A percentile compares a stretch with the other conserved stretches of the same genome.
phyloP scores from a whole-genome alignment of 106 monocot species.

The Dendrobium huoshanense region DNA sequence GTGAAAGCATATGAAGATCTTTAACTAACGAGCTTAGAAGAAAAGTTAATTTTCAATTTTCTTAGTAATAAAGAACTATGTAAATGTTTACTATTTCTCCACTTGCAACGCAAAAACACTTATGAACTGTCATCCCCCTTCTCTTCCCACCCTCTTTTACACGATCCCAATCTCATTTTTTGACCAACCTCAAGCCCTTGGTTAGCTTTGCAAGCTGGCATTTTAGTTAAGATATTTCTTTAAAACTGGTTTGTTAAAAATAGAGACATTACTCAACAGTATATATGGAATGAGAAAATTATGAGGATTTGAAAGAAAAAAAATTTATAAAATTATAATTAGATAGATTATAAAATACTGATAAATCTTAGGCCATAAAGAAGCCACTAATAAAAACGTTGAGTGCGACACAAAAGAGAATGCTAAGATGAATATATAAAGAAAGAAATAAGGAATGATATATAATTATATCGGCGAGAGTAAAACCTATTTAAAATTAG shows the following conservation, averaged over 20 bases:
- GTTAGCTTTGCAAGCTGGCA: neutral
- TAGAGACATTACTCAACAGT: neutral
- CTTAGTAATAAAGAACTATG: no score
- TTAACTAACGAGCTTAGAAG: no score
- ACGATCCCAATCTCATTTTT: neutral
- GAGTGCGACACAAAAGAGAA: neutral
- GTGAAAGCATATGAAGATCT: no score
- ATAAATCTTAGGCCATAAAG: neutral
- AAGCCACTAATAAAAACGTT: neutral
- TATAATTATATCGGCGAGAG: neutral
- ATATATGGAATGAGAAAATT: neutral
- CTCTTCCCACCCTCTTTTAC: no score
- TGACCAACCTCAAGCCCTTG: neutral
- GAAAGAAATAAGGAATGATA: neutral
- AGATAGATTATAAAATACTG: neutral
- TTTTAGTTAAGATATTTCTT: neutral
- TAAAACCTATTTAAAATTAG: neutral
- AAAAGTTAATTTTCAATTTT: no score
- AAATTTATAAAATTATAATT: neutral
- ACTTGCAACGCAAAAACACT: no score
- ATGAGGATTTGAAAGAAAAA: neutral
- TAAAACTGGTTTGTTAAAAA: neutral
- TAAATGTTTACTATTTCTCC: no score
- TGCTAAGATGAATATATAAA: neutral
- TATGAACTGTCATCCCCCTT: no score